phyloP scores from a whole-genome alignment of 2,329 filamentous ascomycete genomes.

The Monilinia fructicola region DNA sequence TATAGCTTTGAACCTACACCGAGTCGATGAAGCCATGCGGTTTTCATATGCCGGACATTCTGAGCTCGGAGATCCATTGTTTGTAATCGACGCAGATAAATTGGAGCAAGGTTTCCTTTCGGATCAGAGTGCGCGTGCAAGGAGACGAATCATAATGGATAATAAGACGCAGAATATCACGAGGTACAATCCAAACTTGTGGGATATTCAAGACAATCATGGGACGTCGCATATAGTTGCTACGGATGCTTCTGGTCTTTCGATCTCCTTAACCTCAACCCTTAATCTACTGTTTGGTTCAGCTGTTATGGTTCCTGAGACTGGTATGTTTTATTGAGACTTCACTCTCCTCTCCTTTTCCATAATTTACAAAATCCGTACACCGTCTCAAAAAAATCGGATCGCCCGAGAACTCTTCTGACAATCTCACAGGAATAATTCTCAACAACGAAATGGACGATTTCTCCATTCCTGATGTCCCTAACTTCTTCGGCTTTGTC shows the following conservation, averaged over 20 bases:
- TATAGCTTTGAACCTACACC: conserved; percentile 68
- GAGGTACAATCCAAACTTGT: conserved; percentile 68
- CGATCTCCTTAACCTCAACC: conserved; percentile 81
- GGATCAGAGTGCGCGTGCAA: conserved; percentile 55
- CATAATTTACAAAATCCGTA: not conserved
- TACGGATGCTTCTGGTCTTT: conserved; percentile 70
- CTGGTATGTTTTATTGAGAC: conserved; percentile 55
- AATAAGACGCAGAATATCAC: conserved; percentile 67
- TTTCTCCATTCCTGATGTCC: conserved; percentile 77
- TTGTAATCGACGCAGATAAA: conserved; percentile 59
- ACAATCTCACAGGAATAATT: conserved; percentile 32
- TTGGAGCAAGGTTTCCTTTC: conserved; percentile 70
- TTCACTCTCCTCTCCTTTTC: not conserved
- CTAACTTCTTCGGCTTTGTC: conserved; percentile 82
- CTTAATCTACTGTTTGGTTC: conserved; percentile 86
- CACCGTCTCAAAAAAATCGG: not conserved
- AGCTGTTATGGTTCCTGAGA: conserved; percentile 73
- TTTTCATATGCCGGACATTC: conserved; percentile 81
- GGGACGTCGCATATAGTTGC: conserved; percentile 74
- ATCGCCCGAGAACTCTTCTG: not conserved
- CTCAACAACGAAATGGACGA: conserved; percentile 65
- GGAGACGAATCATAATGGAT: conserved; percentile 70
- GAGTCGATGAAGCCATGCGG: conserved; percentile 82
- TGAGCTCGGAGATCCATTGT: conserved; percentile 80
- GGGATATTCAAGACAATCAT: conserved; percentile 67